Conservation (phyloP, 345 rosid genomes). For the Salix koriyanagi region DNA sequence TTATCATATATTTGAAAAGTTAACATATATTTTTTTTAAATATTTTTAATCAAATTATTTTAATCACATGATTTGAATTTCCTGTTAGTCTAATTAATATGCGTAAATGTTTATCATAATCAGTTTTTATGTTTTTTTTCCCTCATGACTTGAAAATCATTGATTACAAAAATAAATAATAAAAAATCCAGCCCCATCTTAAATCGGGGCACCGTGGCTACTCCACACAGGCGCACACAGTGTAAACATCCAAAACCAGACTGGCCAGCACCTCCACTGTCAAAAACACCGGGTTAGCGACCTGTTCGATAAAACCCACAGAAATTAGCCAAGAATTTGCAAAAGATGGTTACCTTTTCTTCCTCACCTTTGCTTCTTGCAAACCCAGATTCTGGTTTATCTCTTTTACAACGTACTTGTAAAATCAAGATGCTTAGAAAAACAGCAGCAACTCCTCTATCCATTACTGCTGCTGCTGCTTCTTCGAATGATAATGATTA, state of each 20-base stretch:
- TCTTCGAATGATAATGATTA: conserved; percentile 13
- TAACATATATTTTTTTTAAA: too few relatives aligned
- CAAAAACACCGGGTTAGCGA: neutral
- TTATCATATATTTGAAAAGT: rapidly evolving
- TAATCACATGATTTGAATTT: too few relatives aligned
- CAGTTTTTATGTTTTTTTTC: too few relatives aligned
- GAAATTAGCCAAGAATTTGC: neutral
- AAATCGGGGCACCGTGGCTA: too few relatives aligned
- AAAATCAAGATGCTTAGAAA: conserved; percentile 6
- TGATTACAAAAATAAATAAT: too few relatives aligned
- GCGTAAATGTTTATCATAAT: too few relatives aligned
- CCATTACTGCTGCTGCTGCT: conserved; percentile 21
- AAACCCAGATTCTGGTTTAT: conserved; percentile 18
- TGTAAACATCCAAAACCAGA: neutral
- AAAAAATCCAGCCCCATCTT: too few relatives aligned
- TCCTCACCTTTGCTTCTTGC: conserved; percentile 24
- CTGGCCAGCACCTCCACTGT: neutral
- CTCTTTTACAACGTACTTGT: neutral
- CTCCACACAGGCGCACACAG: too few relatives aligned
- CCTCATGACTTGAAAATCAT: too few relatives aligned
- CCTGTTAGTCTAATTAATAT: too few relatives aligned
- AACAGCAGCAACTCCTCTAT: conserved; percentile 25
- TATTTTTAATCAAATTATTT: too few relatives aligned
- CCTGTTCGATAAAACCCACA: neutral
- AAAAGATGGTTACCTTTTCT: conserved; percentile 30